Conservation (phyloP, 148 eudicot species). For the Nyssa sinensis region DNA sequence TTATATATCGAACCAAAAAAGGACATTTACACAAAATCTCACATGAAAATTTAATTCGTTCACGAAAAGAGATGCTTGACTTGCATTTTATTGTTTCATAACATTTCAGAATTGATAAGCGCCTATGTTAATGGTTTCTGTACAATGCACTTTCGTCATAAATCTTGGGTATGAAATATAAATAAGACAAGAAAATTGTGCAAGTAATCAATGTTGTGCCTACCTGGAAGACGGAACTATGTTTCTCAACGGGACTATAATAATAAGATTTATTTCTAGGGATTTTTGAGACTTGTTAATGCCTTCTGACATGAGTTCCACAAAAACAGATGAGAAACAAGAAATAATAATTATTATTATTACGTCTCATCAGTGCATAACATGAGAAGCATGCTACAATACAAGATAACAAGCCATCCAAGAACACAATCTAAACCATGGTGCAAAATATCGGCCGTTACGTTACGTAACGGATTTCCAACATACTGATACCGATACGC, state of each 20-base stretch:
- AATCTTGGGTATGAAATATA: neutral
- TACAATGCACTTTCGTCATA: neutral
- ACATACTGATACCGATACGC: too few relatives aligned
- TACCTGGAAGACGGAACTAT: neutral
- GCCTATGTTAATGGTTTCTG: neutral
- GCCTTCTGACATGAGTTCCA: neutral
- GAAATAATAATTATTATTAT: too few relatives aligned
- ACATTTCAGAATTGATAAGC: neutral
- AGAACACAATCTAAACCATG: too few relatives aligned
- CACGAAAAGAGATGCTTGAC: neutral
- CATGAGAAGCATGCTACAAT: neutral
- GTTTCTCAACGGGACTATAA: neutral
- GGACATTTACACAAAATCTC: too few relatives aligned
- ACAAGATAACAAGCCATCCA: neutral
- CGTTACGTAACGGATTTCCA: too few relatives aligned
- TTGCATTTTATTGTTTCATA: neutral
- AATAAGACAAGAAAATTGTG: neutral
- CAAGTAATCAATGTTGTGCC: neutral
- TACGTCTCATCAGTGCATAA: neutral
- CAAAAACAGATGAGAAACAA: too few relatives aligned
- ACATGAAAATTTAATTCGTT: neutral
- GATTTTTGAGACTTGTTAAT: too few relatives aligned
- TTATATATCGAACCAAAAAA: neutral
- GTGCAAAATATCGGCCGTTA: too few relatives aligned
- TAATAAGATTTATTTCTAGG: neutral